These are phyloP conservation scores for Sarocladiaceae sp. DNA, from an alignment of 2,329 filamentous ascomycete species.

Conservation along the genomic window DNA sequence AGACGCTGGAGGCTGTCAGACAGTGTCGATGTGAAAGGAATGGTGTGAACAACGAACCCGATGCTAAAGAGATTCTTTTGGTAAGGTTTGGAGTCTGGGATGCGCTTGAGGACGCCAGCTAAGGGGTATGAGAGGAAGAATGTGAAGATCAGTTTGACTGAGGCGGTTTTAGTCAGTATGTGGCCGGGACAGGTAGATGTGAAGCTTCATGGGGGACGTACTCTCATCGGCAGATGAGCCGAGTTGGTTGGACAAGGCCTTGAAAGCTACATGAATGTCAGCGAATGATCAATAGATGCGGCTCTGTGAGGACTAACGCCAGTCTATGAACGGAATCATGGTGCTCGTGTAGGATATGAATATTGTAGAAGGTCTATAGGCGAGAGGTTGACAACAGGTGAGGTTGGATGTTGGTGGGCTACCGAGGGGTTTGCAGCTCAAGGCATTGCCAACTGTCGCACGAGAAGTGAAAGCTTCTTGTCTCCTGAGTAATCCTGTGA, in stretches of 20 bases:
- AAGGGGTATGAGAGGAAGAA: constrained; percentile 92
- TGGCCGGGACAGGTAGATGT: not conserved
- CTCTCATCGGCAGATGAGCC: constrained; percentile 35
- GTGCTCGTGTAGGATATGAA: not conserved
- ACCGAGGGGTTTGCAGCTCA: not conserved
- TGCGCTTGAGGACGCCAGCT: constrained; percentile 79
- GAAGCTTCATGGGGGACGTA: constrained; percentile 17
- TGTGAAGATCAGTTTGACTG: constrained; percentile 89
- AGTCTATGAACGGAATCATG: constrained; percentile 25
- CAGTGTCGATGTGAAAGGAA: not conserved
- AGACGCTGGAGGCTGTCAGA: constrained; percentile 50
- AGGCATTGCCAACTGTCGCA: not conserved
- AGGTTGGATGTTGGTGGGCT: not conserved
- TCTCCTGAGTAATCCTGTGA: too few species aligned
- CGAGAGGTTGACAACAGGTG: not conserved
- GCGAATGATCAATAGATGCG: not conserved
- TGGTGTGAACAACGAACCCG: constrained; percentile 41
- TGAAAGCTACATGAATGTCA: constrained; percentile 28
- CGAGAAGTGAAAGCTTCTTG: too few species aligned
- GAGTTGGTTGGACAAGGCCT: constrained; percentile 23
- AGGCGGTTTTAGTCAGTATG: not conserved
- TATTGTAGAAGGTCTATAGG: not conserved
- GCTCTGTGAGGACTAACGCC: constrained; percentile 16
- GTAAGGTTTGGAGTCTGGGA: constrained; percentile 79
- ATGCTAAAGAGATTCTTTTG: constrained; percentile 89